Evolutionary conservation across 140 eudicot species (phyloP), one percentile per base, ranked within the genome.

Genomic region (Stevia rebaudiana): DNA sequence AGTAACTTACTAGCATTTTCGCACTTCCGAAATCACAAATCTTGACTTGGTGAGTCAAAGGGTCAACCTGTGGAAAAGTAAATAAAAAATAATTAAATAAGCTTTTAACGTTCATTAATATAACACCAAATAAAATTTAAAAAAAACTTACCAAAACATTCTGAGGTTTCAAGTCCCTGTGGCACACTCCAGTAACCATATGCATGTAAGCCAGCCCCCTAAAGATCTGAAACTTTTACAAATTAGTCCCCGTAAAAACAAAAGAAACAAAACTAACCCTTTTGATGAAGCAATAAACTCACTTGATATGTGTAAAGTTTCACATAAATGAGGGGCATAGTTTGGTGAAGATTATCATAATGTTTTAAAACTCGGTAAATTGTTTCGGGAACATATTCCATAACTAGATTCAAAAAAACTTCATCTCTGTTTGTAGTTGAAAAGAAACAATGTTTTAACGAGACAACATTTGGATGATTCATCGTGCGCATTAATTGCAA

Each of bases 1-100:
- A 52, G 69, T 48, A 53, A 75, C 91, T 15, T 85, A 91, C 98
- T 11, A 91, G 83, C 70, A 81, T 81, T 81, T 91, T 91, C 10
- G 98, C 98, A 76, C 98, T 91, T 77, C 96, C 98, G 18, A 91
- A 88, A 65, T 91, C 98, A 44, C 98, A 91, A 52, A 91, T 91
- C 73, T 88, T 91, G 71, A 91, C 92, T 63, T 83, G 89, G 70
- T 91, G 98, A 48, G 88, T 82, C 49, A 60, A 57, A 37, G 92
- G 87, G 71, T 91, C 87, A 66, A 91, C 96, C 96, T 91, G 83
- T 30, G 44, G 47, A 78, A 50, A 54, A 13, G 11, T 25, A 71
- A 42, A n/a, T 28, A 15, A 36, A 13, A 25, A 8, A 8, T n/a
- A 66, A 16, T 22, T 10, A 39, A 65, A 25, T 25, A 28, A 65